Conservation (phyloP, 106 monocot species). For the Triglochin maritima region DNA sequence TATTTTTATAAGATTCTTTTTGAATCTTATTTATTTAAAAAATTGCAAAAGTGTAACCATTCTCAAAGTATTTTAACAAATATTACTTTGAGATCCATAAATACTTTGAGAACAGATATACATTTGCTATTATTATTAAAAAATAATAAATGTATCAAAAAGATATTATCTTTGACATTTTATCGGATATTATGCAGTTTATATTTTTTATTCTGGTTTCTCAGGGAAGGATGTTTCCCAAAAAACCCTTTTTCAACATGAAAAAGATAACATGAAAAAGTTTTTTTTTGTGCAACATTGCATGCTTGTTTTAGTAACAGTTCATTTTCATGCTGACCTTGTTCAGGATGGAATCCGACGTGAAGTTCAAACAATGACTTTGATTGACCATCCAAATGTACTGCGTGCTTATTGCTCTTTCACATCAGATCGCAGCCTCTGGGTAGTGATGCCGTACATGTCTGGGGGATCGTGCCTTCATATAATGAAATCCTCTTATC, state of each 20-base stretch:
- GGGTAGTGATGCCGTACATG: slow-evolving; percentile 99
- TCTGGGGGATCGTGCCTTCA: slow-evolving; percentile 89
- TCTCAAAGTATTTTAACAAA: too few species aligned
- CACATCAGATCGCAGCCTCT: slow-evolving; percentile 54
- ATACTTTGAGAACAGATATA: too few species aligned
- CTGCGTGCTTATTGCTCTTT: slow-evolving; percentile 87
- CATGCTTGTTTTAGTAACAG: neutral
- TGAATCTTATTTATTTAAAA: too few species aligned
- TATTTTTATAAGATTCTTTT: too few species aligned
- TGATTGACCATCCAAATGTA: slow-evolving; percentile 84
- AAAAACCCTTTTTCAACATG: neutral
- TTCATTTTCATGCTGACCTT: slow-evolving; percentile 6
- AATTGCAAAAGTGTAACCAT: too few species aligned
- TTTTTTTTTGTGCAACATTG: neutral
- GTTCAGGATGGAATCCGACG: slow-evolving; percentile 84
- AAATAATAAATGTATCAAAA: too few species aligned
- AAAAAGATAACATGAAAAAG: neutral
- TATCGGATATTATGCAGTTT: too few species aligned
- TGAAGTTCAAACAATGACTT: slow-evolving; percentile 88
- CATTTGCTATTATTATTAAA: too few species aligned
- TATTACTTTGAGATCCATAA: too few species aligned
- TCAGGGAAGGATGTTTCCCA: too few species aligned
- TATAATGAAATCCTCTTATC: slow-evolving; percentile 75
- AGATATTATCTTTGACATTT: too few species aligned
- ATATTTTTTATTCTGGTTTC: too few species aligned